Conservation (phyloP, 495 filamentous ascomycete genomes). For the Hypoxylon lenormandii region DNA sequence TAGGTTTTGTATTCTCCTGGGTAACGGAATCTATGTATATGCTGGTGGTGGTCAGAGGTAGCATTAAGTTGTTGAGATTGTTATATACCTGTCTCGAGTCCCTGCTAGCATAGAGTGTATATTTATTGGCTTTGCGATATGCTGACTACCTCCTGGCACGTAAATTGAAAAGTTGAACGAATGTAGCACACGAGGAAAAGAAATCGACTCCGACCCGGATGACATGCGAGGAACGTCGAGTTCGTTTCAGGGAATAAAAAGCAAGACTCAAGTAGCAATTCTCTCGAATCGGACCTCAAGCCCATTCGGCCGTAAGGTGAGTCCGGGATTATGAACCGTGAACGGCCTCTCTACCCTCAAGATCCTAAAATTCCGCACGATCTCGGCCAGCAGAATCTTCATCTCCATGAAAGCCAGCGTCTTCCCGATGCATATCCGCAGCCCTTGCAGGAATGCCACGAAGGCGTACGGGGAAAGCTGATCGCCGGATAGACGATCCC, state of each 20-base stretch:
- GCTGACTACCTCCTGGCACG: no score
- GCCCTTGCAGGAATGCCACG: background rate
- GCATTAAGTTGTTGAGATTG: no score
- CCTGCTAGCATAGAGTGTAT: no score
- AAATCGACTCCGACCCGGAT: no score
- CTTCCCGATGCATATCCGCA: slow-evolving; percentile 14
- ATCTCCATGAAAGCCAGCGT: slow-evolving; percentile 20
- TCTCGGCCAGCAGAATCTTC: slow-evolving; percentile 6
- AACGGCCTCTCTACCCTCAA: slow-evolving; percentile 1
- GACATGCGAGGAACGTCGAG: no score
- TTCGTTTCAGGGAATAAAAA: no score
- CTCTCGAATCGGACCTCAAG: slow-evolving; percentile 5
- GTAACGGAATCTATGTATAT: background rate
- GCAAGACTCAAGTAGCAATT: background rate
- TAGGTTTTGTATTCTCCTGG: background rate
- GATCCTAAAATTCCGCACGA: slow-evolving; percentile 10
- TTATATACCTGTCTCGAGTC: no score
- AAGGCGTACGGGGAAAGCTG: slow-evolving; percentile 10
- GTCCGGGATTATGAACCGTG: slow-evolving; percentile 8
- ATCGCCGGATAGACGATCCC: slow-evolving; percentile 18
- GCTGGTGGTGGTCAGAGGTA: background rate
- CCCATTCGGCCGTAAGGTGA: slow-evolving; percentile 8
- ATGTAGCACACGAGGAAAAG: no score
- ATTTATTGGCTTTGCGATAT: no score
- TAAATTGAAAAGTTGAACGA: no score